phyloP scores from a whole-genome alignment of 176 grass and related monocot species.

The Leersia perrieri region DNA sequence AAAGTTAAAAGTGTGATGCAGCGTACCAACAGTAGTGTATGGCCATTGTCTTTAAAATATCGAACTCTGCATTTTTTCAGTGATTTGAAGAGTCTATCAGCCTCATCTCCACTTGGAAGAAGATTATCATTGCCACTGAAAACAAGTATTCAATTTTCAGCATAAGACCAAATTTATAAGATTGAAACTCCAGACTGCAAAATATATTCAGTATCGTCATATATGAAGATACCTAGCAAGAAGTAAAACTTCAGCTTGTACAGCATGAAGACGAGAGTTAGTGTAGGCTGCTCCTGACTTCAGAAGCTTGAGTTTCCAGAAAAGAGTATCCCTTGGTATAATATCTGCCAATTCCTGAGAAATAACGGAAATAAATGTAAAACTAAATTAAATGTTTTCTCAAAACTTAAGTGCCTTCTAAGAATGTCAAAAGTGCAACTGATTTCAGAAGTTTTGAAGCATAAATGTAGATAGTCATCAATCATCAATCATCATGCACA shows the following conservation, averaged over 20 bases:
- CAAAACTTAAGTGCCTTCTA: not conserved
- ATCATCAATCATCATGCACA: no score
- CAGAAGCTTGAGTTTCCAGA: conserved; percentile 93
- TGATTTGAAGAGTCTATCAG: conserved; percentile 66
- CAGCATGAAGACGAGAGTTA: conserved; percentile 86
- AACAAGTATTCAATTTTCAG: conserved; percentile 24
- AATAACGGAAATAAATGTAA: conserved; percentile 10
- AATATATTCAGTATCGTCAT: not conserved
- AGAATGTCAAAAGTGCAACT: not conserved
- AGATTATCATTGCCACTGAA: conserved; percentile 87
- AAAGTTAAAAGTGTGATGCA: not conserved
- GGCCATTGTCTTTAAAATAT: conserved; percentile 93
- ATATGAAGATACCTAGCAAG: conserved; percentile 71
- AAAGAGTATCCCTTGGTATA: conserved; percentile 86
- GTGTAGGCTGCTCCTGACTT: conserved; percentile 80
- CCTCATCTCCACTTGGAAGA: conserved; percentile 87
- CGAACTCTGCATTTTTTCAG: conserved; percentile 85
- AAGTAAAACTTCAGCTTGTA: conserved; percentile 84
- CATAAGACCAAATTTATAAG: not conserved
- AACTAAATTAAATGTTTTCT: not conserved
- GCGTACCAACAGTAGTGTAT: conserved; percentile 79
- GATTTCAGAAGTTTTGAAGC: not conserved
- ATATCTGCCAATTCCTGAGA: conserved; percentile 75
- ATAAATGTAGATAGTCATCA: not conserved
- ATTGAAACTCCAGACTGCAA: not conserved